Percentiles rank a stretch among this genome's conserved stretches.
Conservation (phyloP, 1,284 basidiomycete species). For the Irpex sp. region DNA sequence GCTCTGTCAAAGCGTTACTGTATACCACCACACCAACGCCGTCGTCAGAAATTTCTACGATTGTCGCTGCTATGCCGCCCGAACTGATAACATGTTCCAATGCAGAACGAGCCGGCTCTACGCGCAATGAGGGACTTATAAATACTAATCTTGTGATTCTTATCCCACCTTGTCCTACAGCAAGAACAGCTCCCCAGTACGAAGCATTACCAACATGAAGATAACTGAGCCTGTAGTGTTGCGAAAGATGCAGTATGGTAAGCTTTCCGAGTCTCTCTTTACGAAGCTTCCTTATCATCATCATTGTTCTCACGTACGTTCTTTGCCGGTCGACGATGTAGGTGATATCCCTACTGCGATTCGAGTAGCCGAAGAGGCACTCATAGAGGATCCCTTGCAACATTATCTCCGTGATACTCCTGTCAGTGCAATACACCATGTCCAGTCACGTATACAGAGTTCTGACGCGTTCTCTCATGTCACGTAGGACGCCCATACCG, state of each 20-base stretch:
- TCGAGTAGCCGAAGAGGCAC: not conserved
- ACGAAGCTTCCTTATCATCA: not conserved
- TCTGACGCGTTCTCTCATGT: not conserved
- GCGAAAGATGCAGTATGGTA: not conserved
- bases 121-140: no score
- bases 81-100: no score
- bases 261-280: not conserved
- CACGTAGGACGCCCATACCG: not conserved
- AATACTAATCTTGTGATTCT: no score
- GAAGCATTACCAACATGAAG: not conserved
- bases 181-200: no score
- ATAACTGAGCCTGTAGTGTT: not conserved
- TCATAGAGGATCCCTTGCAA: not conserved
- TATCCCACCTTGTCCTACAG: no score
- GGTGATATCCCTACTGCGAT: slow-evolving; percentile 9
- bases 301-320: not conserved
- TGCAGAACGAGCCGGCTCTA: no score
- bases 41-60: no score
- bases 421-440: not conserved
- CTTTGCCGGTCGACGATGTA: not conserved
- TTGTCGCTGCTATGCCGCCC: no score
- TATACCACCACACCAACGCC: no score
- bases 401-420: slow-evolving; percentile 1
- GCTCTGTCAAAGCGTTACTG: no score
- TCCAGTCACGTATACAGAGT: not conserved